Base-by-base conservation (phyloP, 2,329 filamentous ascomycete species). In the Bipolaris cookei region DNA sequence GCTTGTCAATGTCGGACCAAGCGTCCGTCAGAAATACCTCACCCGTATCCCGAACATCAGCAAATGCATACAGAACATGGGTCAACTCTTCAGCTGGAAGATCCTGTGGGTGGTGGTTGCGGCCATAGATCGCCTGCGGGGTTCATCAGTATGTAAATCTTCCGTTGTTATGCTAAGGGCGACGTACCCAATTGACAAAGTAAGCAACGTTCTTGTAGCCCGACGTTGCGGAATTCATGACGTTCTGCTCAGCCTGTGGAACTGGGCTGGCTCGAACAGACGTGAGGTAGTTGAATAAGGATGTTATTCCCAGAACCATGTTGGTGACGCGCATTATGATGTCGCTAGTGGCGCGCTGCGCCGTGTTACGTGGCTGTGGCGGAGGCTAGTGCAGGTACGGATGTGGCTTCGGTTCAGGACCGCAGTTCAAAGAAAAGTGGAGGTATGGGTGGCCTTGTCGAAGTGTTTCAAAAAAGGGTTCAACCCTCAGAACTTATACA, bases 61-160 rank as follows among this genome's bases (percentile, higher is more conserved):
- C 75, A 54, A 77, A 77, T 23, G 75, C 71, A 41, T 77, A 77
- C 28, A 77, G 72, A 8, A 77, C 64, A 59, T 77, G 75, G 16
- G 73, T 76, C 1, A 77, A 63, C 42, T 75, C 56, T 34, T 68
- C 58, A 18, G 63, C 73, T 6, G 69, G 69, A 8, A 77, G 66
- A 39, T 77, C 64, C 28, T 76, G 72, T 6, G 75, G 73, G 39
- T 76, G 62, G 64, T 66, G 75, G 54, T 73, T 70, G 56, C 75
- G 74, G 18, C 67, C 75, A 45, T 77, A 77, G 46, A 76, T 76
- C 43, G 70, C 73, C 74, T 76, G 56, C 51, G 37, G 2, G 47
- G 28, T n/a, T 51, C 58, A 37, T 61, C 14, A 59, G 37, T 30
- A 18, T 16, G 42, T 20, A 35, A 11, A 34, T 48, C 21, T 37